Evolutionary conservation across 176 grass and related monocot species (phyloP).

Genomic region (Zea mays): DNA sequence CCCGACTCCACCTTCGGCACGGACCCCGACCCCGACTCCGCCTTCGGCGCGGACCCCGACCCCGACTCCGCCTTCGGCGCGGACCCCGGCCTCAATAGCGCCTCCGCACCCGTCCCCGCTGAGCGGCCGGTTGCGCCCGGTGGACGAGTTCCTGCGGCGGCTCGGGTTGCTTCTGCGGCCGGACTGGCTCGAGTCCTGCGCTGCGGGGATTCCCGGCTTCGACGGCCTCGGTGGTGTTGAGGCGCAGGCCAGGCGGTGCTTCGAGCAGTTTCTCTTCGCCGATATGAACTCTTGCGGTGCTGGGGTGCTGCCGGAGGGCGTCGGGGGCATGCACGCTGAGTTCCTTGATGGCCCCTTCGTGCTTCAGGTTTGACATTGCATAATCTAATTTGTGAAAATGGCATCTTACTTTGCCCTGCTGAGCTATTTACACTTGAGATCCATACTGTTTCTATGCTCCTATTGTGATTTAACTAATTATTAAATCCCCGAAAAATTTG

Average conservation of each 20-base stretch:
- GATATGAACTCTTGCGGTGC: conserved; percentile 74
- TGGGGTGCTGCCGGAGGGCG: conserved; percentile 62
- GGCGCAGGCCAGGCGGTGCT: conserved; percentile 57
- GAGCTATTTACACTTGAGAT: background rate
- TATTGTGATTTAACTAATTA: background rate
- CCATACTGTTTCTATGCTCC: background rate
- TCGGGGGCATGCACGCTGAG: conserved; percentile 58
- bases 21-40: background rate
- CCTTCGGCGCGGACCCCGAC: background rate
- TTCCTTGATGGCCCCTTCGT: conserved; percentile 79
- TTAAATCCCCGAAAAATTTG: background rate
- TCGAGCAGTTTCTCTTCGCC: conserved; percentile 81
- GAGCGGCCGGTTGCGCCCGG: conserved; percentile 30
- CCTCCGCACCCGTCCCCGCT: background rate
- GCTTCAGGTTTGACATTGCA: conserved; percentile 58
- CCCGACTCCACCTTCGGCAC: background rate
- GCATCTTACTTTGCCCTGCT: background rate
- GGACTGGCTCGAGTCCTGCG: conserved; percentile 73
- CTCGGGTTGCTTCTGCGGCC: conserved; percentile 58
- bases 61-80: background rate
- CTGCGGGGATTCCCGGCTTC: conserved; percentile 49
- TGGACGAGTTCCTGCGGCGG: conserved; percentile 57
- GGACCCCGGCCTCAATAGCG: conserved; percentile 18
- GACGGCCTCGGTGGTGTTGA: conserved; percentile 38
- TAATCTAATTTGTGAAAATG: background rate